Conservation (phyloP, 2,329 filamentous ascomycete genomes). For the Sporothrix humicola region DNA sequence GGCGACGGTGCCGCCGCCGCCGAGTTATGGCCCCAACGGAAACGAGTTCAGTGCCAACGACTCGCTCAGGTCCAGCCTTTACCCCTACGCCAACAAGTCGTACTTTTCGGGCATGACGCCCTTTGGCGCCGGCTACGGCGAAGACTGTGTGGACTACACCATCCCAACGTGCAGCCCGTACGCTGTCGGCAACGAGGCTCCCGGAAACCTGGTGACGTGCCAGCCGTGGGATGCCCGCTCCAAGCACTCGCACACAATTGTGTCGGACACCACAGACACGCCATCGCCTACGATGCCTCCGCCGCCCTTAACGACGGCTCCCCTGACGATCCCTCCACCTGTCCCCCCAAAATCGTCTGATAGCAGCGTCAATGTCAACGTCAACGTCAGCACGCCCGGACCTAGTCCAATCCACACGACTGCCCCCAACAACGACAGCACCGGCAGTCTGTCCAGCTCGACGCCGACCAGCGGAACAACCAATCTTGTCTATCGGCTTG, state of each 20-base stretch:
- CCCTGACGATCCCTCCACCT: neutral
- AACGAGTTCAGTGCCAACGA: neutral
- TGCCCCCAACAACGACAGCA: neutral
- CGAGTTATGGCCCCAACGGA: neutral
- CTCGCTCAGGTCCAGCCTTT: slow-evolving; percentile 19
- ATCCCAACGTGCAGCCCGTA: slow-evolving; percentile 26
- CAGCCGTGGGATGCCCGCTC: slow-evolving; percentile 16
- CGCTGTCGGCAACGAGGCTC: neutral
- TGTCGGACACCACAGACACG: neutral
- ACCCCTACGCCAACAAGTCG: slow-evolving; percentile 28
- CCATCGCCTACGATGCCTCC: slow-evolving; percentile 5
- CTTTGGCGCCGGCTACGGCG: slow-evolving; percentile 21
- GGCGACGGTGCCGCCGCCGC: neutral
- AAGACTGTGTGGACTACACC: slow-evolving; percentile 28
- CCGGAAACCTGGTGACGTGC: slow-evolving; percentile 19
- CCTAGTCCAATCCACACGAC: neutral
- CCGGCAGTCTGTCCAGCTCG: neutral
- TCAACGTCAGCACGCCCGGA: neutral
- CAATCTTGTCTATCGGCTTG: slow-evolving; percentile 23
- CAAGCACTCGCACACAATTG: neutral
- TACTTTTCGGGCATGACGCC: slow-evolving; percentile 26
- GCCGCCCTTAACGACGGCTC: neutral
- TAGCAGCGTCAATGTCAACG: neutral
- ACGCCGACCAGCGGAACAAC: neutral
- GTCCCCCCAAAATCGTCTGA: neutral